Base-by-base conservation (phyloP, 805 yeast species). In the Lipomyces starkeyi region DNA sequence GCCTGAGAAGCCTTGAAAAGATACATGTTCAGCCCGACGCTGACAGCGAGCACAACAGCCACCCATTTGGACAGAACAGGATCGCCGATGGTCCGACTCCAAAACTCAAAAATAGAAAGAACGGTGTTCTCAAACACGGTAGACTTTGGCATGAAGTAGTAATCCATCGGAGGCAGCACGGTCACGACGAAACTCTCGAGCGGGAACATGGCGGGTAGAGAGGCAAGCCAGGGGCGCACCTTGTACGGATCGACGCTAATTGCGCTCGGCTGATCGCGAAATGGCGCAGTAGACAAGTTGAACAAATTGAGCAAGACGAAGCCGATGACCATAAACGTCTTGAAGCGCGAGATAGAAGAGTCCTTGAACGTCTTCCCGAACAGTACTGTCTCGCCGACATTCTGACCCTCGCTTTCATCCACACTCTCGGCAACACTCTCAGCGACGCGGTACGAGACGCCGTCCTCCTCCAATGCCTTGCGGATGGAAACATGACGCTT, bases 401-500 rank as follows among this genome's bases (percentile, higher is more conserved):
- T 20, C 43, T 37, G 57, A 53, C 60, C 57, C 52, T 73, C 68
- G 60, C 68, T 61, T 61, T 68, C 63, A 66, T 68, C 64, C 60
- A 63, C 61, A 65, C 67, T 52, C 64, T 76, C 83, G 20, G 88
- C 87, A 47, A 93, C 93, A 52, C 87, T 84, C 71, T 86, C 87
- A 11, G 97, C 97, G 43, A 90, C 90, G 59, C 82, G 78, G 53
- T 87, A 86, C 57, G 90, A 84, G 43, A 94, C 86, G 32, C 99
- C 98, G 76, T 94, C 99, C 77, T 94, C 99, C 81, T 93, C 95
- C 71, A 94, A 83, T 35, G 91, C 92, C 70, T 86, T 87, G 76
- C 89, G 88, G 76, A 93, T 85, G 64, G 87, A 86, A 67, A 91
- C 87, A 59, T 92, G 90, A 72, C 91, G 87, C 79, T 93, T 91